Evolutionary conservation across 257 asterid species (phyloP).

Genomic region (Nicotiana knightiana): DNA sequence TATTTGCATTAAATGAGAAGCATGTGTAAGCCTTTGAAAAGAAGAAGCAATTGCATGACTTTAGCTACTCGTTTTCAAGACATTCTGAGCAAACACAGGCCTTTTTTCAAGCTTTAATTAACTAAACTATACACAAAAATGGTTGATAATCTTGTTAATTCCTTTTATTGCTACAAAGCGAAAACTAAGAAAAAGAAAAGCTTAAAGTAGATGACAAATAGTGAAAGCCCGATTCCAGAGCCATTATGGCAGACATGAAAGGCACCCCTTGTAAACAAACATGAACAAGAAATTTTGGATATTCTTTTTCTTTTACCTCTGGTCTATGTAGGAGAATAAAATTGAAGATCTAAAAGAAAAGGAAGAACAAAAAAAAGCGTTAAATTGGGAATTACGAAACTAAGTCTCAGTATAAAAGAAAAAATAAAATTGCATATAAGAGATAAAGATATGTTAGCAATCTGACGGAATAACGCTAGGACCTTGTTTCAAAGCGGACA

Average conservation of each 20-base stretch:
- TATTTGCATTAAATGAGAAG: not conserved
- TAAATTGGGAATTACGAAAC: no score
- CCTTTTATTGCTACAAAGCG: not conserved
- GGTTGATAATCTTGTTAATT: slow-evolving; percentile 2
- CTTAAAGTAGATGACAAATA: not conserved
- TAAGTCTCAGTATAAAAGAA: no score
- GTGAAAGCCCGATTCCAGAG: slow-evolving; percentile 11
- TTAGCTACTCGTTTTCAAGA: not conserved
- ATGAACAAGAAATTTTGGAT: slow-evolving; percentile 5
- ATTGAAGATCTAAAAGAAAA: no score
- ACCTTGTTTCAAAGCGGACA: no score
- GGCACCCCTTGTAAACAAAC: not conserved
- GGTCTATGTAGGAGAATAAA: not conserved
- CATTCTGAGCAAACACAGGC: slow-evolving; percentile 2
- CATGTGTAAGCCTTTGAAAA: not conserved
- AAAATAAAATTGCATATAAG: no score
- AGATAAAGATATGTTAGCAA: no score
- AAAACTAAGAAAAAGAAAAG: slow-evolving; percentile 15
- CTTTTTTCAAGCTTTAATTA: not conserved
- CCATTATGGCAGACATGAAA: slow-evolving; percentile 1
- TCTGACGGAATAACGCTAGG: no score
- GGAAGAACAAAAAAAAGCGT: no score
- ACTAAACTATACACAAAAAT: not conserved
- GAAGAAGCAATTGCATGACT: not conserved
- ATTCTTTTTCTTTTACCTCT: not conserved